phyloP scores from a whole-genome alignment of 352 stramenopile genomes.

The Phytophthora pinifolia region DNA sequence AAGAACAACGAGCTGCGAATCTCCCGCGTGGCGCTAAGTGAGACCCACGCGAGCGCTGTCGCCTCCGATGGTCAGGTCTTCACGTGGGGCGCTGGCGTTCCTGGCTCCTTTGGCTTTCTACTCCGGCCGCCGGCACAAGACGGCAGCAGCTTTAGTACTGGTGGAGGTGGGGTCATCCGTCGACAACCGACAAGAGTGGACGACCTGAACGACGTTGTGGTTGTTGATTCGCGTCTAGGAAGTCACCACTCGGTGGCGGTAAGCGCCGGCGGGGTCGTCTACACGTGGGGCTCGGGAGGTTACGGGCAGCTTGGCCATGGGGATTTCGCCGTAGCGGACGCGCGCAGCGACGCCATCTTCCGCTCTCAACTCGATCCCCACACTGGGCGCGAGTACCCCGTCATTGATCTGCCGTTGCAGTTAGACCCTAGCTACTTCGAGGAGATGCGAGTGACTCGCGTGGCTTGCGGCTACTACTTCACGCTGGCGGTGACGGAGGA shows the following conservation, averaged over 20 bases:
- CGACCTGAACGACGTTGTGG: constrained; percentile 61
- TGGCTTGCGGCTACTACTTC: constrained; percentile 81
- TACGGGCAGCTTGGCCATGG: constrained; percentile 78
- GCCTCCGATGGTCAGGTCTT: constrained; percentile 67
- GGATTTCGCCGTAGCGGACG: constrained; percentile 39
- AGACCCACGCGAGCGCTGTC: constrained; percentile 61
- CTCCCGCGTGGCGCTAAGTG: constrained; percentile 40
- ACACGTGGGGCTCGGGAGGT: constrained; percentile 68
- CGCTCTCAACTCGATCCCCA: constrained; percentile 69
- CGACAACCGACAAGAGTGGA: constrained; percentile 56
- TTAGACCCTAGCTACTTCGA: constrained; percentile 73
- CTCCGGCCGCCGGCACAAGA: constrained; percentile 27
- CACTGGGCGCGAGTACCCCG: constrained; percentile 62
- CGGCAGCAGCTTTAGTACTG: constrained; percentile 3
- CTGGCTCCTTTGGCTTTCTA: constrained; percentile 65
- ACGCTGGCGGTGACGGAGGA: constrained; percentile 70
- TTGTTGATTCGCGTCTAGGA: constrained; percentile 47
- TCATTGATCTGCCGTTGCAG: constrained; percentile 67
- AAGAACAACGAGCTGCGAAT: constrained; percentile 74
- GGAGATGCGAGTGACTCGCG: constrained; percentile 64
- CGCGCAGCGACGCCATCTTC: constrained; percentile 54
- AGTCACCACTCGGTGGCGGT: constrained; percentile 74
- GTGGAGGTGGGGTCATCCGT: constrained; percentile 22
- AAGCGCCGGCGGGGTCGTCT: constrained; percentile 54
- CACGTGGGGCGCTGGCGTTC: constrained; percentile 67